phyloP scores from a whole-genome alignment of 768 basidiomycete species.

The Hygrocybe punicea region DNA sequence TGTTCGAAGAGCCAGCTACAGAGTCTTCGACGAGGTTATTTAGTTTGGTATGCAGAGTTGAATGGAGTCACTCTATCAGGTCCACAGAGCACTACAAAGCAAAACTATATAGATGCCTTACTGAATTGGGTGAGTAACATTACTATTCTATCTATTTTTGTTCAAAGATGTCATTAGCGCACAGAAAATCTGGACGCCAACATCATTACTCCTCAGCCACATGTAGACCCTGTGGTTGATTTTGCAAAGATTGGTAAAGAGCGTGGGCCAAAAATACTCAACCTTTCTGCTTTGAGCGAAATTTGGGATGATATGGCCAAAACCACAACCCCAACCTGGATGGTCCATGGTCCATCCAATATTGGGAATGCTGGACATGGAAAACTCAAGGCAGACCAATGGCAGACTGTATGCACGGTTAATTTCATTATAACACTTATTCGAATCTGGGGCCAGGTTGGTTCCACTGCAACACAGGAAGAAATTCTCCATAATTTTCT shows the following conservation, averaged over 20 bases:
- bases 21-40: not conserved
- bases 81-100: not conserved
- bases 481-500: slow-evolving; percentile 24
- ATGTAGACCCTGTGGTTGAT: not conserved
- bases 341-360: slow-evolving; percentile 13
- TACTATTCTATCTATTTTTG: not conserved
- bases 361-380: slow-evolving; percentile 15
- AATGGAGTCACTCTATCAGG: not conserved
- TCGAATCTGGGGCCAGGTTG: slow-evolving; percentile 25
- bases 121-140: not conserved
- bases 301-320: slow-evolving; percentile 15
- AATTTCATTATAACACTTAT: slow-evolving; percentile 28
- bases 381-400: slow-evolving; percentile 36
- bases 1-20: not conserved
- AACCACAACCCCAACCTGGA: slow-evolving; percentile 18
- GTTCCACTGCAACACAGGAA: not conserved
- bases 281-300: not conserved
- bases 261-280: not conserved
- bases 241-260: not conserved
- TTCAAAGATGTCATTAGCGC: not conserved
- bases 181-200: not conserved
- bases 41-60: not conserved
- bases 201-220: not conserved
- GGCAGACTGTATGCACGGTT: slow-evolving; percentile 24
- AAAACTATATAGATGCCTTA: not conserved